Conservation (phyloP, 805 yeast species). For the Isabelozyma pseudorhagii region DNA sequence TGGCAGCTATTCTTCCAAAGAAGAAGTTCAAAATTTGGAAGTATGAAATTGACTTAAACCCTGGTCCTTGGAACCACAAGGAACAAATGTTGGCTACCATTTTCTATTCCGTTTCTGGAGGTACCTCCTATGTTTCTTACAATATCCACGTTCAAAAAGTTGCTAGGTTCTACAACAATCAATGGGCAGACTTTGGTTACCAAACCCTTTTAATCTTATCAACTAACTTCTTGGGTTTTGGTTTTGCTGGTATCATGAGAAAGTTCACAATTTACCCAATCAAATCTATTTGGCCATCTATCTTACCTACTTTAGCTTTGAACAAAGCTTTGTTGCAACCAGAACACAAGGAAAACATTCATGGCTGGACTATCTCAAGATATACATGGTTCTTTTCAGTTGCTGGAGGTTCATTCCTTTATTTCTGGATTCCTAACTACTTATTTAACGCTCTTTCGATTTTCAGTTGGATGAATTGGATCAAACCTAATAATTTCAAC, state of each 20-base stretch:
- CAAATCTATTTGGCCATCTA: constrained; percentile 25
- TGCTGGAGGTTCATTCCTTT: constrained; percentile 27
- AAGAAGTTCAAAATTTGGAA: constrained; percentile 18
- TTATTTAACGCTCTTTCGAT: constrained; percentile 38
- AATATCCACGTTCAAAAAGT: constrained; percentile 20
- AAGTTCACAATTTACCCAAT: constrained; percentile 25
- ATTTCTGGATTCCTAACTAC: constrained; percentile 46
- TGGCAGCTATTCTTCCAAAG: constrained; percentile 34
- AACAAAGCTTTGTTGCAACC: constrained; percentile 26
- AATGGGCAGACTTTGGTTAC: constrained; percentile 21
- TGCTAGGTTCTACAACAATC: constrained; percentile 22
- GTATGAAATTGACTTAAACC: constrained; percentile 2
- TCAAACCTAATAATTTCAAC: constrained; percentile 46
- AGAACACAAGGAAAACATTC: constrained; percentile 23
- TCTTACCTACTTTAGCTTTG: constrained; percentile 27
- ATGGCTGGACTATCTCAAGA: constrained; percentile 29
- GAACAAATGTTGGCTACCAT: constrained; percentile 65
- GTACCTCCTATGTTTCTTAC: constrained; percentile 11
- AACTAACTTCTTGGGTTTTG: constrained; percentile 26
- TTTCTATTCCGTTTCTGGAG: constrained; percentile 17
- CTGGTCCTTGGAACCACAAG: constrained; percentile 43
- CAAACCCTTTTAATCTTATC: constrained; percentile 21
- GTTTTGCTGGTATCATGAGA: constrained; percentile 28
- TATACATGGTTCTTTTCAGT: constrained; percentile 18
- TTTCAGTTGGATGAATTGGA: constrained; percentile 61